These are phyloP conservation scores for Globisporangium radiosum DNA, from an alignment of 352 stramenopile species.

Conservation along the genomic window DNA sequence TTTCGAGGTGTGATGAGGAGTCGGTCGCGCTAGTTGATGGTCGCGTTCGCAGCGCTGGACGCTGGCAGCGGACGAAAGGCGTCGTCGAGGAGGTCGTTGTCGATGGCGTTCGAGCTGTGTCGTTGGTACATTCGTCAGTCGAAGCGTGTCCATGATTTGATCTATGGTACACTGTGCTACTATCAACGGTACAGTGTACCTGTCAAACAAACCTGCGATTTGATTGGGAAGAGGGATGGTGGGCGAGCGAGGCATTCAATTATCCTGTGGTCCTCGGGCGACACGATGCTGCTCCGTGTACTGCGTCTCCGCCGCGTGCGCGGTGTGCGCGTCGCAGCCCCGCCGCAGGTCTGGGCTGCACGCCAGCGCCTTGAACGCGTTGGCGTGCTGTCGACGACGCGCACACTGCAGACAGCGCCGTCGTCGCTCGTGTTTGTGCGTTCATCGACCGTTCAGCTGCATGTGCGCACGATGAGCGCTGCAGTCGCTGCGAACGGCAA, in stretches of 20 bases:
- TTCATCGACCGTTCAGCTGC: not conserved
- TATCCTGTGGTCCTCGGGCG: not conserved
- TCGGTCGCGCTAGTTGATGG: too few relatives aligned
- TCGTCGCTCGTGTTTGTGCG: not conserved
- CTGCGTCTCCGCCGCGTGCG: constrained; percentile 10
- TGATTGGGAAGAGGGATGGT: not conserved
- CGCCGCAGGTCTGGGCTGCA: not conserved
- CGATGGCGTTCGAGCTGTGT: too few relatives aligned
- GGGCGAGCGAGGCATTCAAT: too few relatives aligned
- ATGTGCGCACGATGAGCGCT: constrained; percentile 9
- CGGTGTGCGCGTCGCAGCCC: not conserved
- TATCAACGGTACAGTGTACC: not conserved
- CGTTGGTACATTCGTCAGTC: too few relatives aligned
- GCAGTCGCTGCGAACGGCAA: constrained; percentile 2
- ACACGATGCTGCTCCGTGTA: constrained; percentile 16
- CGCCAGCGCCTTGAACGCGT: not conserved
- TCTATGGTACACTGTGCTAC: too few relatives aligned
- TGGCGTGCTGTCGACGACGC: not conserved
- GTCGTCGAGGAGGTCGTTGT: too few relatives aligned
- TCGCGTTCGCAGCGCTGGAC: too few relatives aligned
- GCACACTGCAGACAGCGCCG: not conserved
- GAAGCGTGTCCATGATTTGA: too few relatives aligned
- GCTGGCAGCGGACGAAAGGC: not conserved
- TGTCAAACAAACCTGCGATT: not conserved
- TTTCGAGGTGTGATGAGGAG: too few relatives aligned